A percentile compares a stretch with the other conserved stretches of the same genome.
Evolutionary conservation across 169 alveolate species (phyloP).

Genomic region (Plasmodium ovale): DNA sequence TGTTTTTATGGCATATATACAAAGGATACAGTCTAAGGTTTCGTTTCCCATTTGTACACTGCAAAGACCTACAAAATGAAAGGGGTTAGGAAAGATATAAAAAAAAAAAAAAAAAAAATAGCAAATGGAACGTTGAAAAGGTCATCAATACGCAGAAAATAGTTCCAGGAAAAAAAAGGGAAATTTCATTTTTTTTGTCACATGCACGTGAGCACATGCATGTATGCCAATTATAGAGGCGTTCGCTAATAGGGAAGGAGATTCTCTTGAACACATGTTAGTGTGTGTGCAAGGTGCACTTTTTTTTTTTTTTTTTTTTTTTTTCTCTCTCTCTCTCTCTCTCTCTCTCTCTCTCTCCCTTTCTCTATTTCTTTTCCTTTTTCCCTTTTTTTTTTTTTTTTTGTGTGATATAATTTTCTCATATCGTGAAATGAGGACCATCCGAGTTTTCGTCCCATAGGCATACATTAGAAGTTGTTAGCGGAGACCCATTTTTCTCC

Average conservation of each 20-base stretch:
- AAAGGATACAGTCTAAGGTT: conserved; percentile 85
- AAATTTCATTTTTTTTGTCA: not conserved
- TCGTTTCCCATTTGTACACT: conserved; percentile 85
- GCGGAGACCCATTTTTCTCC: conserved; percentile 87
- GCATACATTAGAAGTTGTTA: conserved; percentile 87
- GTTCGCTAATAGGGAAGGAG: not conserved
- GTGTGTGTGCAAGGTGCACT: not conserved
- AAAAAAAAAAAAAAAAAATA: not conserved
- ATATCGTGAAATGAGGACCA: conserved; percentile 61
- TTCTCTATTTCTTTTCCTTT: not conserved
- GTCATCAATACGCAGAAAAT: not conserved
- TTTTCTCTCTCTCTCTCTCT: not conserved
- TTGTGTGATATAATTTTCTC: not conserved
- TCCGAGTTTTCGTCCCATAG: conserved; percentile 88
- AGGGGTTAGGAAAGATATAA: not conserved
- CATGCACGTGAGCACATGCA: not conserved
- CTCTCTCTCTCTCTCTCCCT: not conserved
- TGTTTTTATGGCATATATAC: conserved; percentile 84
- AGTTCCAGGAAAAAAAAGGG: not conserved
- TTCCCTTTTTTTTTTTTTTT: not conserved
- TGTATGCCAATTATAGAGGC: not conserved
- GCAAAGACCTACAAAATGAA: conserved; percentile 78
- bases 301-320: no score
- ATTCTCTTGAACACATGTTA: not conserved
- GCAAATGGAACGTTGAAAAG: not conserved